A percentile compares a stretch with the other conserved stretches of the same genome.
These are phyloP conservation scores for Coemansia sp. DNA, from an alignment of 192 early-diverging fungal genomes.

Conservation along the genomic window DNA sequence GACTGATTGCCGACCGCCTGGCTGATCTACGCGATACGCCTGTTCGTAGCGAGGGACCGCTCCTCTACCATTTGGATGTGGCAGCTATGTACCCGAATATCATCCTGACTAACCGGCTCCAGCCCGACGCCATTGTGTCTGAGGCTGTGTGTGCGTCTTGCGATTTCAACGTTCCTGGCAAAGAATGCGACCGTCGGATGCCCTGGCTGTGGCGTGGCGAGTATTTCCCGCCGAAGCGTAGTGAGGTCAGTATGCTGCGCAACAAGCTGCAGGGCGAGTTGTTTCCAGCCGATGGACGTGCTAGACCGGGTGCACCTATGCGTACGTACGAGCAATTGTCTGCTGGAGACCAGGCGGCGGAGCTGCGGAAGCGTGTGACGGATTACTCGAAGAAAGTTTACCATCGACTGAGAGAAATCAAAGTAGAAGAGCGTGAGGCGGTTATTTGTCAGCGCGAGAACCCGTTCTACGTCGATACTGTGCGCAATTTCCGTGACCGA, in stretches of 20 bases:
- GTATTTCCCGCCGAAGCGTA: conserved; percentile 84
- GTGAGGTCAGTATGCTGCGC: conserved; percentile 90
- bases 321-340: conserved; percentile 70
- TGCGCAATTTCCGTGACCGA: conserved; percentile 93
- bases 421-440: conserved; percentile 78
- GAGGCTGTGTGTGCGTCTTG: conserved; percentile 88
- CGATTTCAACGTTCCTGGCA: conserved; percentile 88
- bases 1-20: conserved; percentile 64
- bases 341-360: conserved; percentile 62
- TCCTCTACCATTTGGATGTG: conserved; percentile 99
- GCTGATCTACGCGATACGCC: conserved; percentile 78
- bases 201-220: conserved; percentile 98
- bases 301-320: conserved; percentile 49
- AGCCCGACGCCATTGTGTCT: conserved; percentile 93
- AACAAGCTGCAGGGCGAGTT: conserved; percentile 80
- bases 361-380: conserved; percentile 75
- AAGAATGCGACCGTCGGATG: conserved; percentile 90
- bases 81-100: conserved; percentile 99
- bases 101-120: conserved; percentile 95
- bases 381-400: conserved; percentile 92
- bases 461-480: conserved; percentile 98
- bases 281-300: conserved; percentile 62
- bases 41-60: conserved; percentile 72
- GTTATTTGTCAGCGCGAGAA: conserved; percentile 97
- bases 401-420: conserved; percentile 76